Evolutionary conservation across 345 rosid genomes (phyloP).

Genomic region (Erucastrum elatum): DNA sequence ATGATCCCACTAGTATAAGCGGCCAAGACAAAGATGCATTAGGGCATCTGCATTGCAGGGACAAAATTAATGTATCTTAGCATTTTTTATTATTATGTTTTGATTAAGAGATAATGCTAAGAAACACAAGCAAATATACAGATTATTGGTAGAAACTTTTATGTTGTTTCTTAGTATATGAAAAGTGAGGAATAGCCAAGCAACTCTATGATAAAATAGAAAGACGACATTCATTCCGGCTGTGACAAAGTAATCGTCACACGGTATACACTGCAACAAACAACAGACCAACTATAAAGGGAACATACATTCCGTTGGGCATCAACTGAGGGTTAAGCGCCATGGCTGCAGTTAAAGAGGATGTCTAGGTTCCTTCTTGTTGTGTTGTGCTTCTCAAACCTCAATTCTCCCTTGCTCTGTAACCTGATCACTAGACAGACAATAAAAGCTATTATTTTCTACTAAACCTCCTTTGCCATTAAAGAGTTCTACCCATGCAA

Average conservation of each 20-base stretch:
- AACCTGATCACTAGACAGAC: not conserved
- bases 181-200: no score
- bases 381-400: not conserved
- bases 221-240: no score
- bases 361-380: slow-evolving; percentile 4
- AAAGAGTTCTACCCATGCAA: slow-evolving; percentile 84
- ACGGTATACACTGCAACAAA: no score
- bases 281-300: slow-evolving; percentile 37
- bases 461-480: slow-evolving; percentile 82
- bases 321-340: slow-evolving; percentile 84
- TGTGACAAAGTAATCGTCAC: no score
- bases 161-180: no score
- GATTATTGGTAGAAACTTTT: no score
- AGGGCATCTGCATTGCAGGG: no score
- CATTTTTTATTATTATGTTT: no score
- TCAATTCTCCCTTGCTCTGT: not conserved
- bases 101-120: no score
- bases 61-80: no score
- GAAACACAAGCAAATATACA: no score
- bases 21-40: not conserved
- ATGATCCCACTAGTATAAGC: not conserved
- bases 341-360: slow-evolving; percentile 40
- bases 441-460: slow-evolving; percentile 45
- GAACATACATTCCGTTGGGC: slow-evolving; percentile 77
- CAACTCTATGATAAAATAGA: no score